Percentiles rank a stretch among this genome's conserved stretches.
Evolutionary conservation across 768 basidiomycete genomes (phyloP).

Genomic region (Pisolithus orientalis): DNA sequence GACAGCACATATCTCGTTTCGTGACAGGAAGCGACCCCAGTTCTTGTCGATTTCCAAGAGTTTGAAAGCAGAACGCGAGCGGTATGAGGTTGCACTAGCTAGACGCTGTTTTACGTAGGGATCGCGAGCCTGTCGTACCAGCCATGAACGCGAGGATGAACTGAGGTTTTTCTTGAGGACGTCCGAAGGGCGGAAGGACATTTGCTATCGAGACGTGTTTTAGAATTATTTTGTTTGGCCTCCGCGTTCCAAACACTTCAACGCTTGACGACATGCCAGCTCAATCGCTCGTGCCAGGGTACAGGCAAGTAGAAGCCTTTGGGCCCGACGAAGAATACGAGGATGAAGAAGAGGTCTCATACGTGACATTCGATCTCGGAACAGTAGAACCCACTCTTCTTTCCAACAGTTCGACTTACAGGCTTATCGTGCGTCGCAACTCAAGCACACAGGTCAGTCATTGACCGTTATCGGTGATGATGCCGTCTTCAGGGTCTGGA

Average conservation of each 20-base stretch:
- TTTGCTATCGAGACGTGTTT: conserved; percentile 3
- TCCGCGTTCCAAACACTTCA: conserved; percentile 16
- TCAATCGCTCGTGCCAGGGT: conserved; percentile 45
- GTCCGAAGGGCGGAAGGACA: conserved; percentile 33
- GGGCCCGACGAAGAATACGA: conserved; percentile 63
- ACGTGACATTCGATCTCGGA: conserved; percentile 73
- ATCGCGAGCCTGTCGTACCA: conserved; percentile 62
- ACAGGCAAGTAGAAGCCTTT: conserved; percentile 60
- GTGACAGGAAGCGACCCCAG: conserved; percentile 46
- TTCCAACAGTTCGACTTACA: conserved; percentile 62
- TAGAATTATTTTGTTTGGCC: conserved; percentile 18
- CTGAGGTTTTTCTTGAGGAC: conserved; percentile 24
- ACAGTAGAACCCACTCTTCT: conserved; percentile 66
- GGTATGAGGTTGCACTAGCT: conserved; percentile 43
- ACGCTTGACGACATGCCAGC: conserved; percentile 10
- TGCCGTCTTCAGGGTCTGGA: conserved; percentile 54
- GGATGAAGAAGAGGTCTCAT: conserved; percentile 47
- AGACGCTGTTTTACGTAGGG: conserved; percentile 61
- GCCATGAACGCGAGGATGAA: conserved; percentile 53
- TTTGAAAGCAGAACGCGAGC: conserved; percentile 90
- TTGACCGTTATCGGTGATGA: not conserved
- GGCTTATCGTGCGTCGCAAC: conserved; percentile 56
- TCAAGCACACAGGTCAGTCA: not conserved
- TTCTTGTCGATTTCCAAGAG: conserved; percentile 69
- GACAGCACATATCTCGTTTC: conserved; percentile 51